Evolutionary conservation across 1,139 yeast species (phyloP).

Genomic region (Candida tropicalis): DNA sequence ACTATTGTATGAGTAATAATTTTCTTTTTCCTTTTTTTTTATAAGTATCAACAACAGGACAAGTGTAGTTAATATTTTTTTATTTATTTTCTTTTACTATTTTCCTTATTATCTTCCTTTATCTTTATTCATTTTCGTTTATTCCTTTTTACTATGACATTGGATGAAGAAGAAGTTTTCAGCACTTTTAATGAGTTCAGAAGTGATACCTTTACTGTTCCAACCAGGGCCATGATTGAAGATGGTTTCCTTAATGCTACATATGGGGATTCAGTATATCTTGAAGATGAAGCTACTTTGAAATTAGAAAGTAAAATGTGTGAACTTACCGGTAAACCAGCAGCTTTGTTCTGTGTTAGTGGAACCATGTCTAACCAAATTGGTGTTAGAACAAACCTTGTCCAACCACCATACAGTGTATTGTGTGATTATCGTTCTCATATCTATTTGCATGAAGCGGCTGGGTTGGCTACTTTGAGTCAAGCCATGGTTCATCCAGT

Average conservation of each 20-base stretch:
- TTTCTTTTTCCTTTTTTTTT: not conserved
- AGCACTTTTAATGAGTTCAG: constrained; percentile 61
- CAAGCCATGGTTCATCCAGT: constrained; percentile 94
- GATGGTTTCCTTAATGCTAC: constrained; percentile 46
- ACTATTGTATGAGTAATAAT: not conserved
- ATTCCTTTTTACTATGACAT: constrained; percentile 23
- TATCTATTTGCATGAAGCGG: constrained; percentile 83
- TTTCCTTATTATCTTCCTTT: not conserved
- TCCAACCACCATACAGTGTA: constrained; percentile 85
- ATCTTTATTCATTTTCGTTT: not conserved
- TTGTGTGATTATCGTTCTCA: constrained; percentile 87
- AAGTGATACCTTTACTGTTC: constrained; percentile 93
- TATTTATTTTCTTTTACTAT: not conserved
- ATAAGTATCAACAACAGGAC: not conserved
- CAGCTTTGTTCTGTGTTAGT: constrained; percentile 81
- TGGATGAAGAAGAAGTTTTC: constrained; percentile 22
- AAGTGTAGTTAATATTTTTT: not conserved
- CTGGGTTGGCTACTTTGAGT: constrained; percentile 84
- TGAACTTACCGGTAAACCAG: constrained; percentile 75
- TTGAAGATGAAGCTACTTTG: constrained; percentile 75
- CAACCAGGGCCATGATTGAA: constrained; percentile 69
- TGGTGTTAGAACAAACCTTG: constrained; percentile 74
- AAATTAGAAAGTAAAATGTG: constrained; percentile 69
- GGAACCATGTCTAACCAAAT: constrained; percentile 93
- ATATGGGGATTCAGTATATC: constrained; percentile 86